A percentile compares a stretch with the other conserved stretches of the same genome.
These are phyloP conservation scores for Gaultheria prostrata DNA, from an alignment of 148 eudicot genomes.

Conservation along the genomic window DNA sequence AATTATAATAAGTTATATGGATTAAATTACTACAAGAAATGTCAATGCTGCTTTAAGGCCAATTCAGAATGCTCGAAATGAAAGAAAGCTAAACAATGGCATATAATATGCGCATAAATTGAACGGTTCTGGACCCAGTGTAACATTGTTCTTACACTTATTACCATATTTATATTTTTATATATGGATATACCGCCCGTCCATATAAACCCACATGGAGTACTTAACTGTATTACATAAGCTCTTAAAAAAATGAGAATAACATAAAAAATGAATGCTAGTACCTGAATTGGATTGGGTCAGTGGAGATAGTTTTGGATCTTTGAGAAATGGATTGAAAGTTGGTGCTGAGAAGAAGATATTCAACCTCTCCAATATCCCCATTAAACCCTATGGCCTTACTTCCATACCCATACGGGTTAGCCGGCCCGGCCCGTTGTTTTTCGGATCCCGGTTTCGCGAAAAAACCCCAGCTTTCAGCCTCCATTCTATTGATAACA, in stretches of 20 bases:
- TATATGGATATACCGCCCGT: too few species aligned
- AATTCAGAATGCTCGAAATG: too few species aligned
- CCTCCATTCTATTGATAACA: slow-evolving; percentile 36
- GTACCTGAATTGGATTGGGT: slow-evolving; percentile 43
- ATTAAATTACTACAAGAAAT: neutral
- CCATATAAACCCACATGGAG: too few species aligned
- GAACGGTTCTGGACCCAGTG: too few species aligned
- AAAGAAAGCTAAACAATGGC: too few species aligned
- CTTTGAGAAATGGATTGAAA: slow-evolving; percentile 20
- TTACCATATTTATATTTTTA: too few species aligned
- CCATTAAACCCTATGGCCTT: slow-evolving; percentile 55
- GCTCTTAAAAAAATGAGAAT: too few species aligned
- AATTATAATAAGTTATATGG: neutral
- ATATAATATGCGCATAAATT: too few species aligned
- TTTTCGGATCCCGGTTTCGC: slow-evolving; percentile 32
- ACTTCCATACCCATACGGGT: slow-evolving; percentile 51
- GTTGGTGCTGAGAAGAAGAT: slow-evolving; percentile 33
- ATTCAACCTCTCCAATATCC: slow-evolving; percentile 50
- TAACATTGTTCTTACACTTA: too few species aligned
- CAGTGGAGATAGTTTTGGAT: slow-evolving; percentile 22
- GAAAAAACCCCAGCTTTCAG: slow-evolving; percentile 35
- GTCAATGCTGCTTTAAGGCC: neutral
- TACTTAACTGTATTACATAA: too few species aligned
- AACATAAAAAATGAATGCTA: neutral
- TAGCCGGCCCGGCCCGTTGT: slow-evolving; percentile 34